Base-by-base conservation (phyloP, 164 flowering plant species). In the Annona cherimola region DNA sequence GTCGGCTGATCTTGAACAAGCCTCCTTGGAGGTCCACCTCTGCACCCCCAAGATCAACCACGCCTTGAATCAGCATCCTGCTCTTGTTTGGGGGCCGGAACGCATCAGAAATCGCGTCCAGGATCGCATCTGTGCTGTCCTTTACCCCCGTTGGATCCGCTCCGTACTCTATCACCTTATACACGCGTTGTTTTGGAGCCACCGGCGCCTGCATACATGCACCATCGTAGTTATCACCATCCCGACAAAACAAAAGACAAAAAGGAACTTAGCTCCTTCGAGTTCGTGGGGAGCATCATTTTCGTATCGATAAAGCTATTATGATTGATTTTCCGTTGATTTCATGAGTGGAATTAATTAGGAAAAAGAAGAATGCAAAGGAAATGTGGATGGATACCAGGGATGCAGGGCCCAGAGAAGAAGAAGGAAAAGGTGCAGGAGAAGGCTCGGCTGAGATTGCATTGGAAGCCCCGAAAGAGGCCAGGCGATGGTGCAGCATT, bases 81-180 rank as follows among this genome's bases (percentile, higher is more conserved):
- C 72, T 50, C 57, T 50, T 8, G 3, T 69, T 69, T 0, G 83
- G 73, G 20, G 74, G 77, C 14, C 71, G 20, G 45, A 81, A 77
- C 0, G 92, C 99, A 61, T 90, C 95, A 0, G 92, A 63, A n/a
- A 96, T 72, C 3, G 94, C 96, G 54, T 55, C 54, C 0, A 81
- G 54, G 35, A 96, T 65, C 1, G 97, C 96, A 0, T 85, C 89
- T 2, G 96, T 88, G 76, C 98, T 96, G 75, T 96, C 99, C 0
- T 69, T 68, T 76, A 79, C 76, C 40, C 99, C 98, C 0, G 94
- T 86, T 18, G 98, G 97, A 75, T 96, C 99, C 0, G 93, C 98
- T 0, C 97, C 98, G 67, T 90, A 91, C 0, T 78, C 44, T 6
- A 89, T 90, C 64, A 81, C 92, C 2, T 35, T 77, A 68, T 85